These are phyloP conservation scores for Aureobasidium zeae DNA, from an alignment of 2,329 filamentous ascomycete genomes.

Conservation along the genomic window DNA sequence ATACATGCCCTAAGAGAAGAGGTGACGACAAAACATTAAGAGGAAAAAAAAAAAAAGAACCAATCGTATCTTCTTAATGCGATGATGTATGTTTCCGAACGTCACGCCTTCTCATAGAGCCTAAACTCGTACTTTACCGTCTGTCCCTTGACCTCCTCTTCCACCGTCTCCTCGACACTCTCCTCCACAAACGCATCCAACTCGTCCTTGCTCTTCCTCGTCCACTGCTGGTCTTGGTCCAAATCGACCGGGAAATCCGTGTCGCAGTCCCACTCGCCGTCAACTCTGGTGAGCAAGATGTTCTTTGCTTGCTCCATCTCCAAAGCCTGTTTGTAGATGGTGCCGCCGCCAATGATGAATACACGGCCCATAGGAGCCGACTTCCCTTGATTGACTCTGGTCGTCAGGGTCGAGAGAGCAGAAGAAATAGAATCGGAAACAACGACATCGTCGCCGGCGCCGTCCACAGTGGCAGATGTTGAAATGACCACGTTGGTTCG, in stretches of 20 bases:
- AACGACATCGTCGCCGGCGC: slow-evolving; percentile 33
- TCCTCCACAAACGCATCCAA: slow-evolving; percentile 59
- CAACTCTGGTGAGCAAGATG: slow-evolving; percentile 61
- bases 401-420: slow-evolving; percentile 27
- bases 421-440: slow-evolving; percentile 24
- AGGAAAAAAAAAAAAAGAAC: no score
- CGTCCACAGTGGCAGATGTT: slow-evolving; percentile 30
- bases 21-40: no score
- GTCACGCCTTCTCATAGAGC: slow-evolving; percentile 24
- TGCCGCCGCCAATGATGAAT: slow-evolving; percentile 84
- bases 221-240: slow-evolving; percentile 44
- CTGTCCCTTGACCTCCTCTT: slow-evolving; percentile 57
- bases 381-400: slow-evolving; percentile 18
- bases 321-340: slow-evolving; percentile 71
- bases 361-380: slow-evolving; percentile 44
- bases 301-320: slow-evolving; percentile 46
- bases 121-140: slow-evolving; percentile 24
- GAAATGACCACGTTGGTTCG: slow-evolving; percentile 77
- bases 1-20: no score
- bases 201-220: slow-evolving; percentile 41
- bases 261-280: slow-evolving; percentile 65
- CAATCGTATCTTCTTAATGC: no score
- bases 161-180: slow-evolving; percentile 48
- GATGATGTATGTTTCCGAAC: no score
- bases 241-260: slow-evolving; percentile 60